Evolutionary conservation across 306 rosid genomes (phyloP).

Genomic region (Neltuma alba): DNA sequence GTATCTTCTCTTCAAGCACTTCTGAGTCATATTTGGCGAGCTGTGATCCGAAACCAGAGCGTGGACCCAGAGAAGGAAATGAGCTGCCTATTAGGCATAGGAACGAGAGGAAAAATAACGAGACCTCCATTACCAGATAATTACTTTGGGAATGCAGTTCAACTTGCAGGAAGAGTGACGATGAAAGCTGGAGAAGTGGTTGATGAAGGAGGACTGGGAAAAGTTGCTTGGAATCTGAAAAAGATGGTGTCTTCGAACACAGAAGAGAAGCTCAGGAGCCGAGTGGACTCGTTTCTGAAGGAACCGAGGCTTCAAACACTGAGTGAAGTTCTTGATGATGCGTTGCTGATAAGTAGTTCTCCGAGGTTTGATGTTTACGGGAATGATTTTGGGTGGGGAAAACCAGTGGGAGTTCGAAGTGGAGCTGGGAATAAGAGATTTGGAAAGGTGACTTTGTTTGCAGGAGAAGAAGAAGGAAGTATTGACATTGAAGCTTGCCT

Average conservation of each 20-base stretch:
- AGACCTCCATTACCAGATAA: not conserved
- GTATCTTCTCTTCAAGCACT: not conserved
- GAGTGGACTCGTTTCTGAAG: not conserved
- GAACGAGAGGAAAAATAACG: not conserved
- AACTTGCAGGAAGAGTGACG: not conserved
- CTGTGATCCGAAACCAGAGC: not conserved
- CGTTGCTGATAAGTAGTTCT: not conserved
- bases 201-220: slow-evolving; percentile 28
- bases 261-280: not conserved
- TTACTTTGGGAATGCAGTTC: not conserved
- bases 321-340: not conserved
- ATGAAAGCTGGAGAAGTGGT: not conserved
- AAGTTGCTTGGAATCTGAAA: slow-evolving; percentile 44
- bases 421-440: not conserved
- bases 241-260: slow-evolving; percentile 31
- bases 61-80: not conserved
- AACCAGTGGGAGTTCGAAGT: not conserved
- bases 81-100: not conserved
- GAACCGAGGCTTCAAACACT: not conserved
- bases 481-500: not conserved
- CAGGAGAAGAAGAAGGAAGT: not conserved
- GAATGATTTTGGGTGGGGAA: not conserved
- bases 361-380: not conserved
- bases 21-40: not conserved
- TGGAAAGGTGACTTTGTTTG: not conserved